Evolutionary conservation across 192 early-diverging fungal genomes (phyloP).

Genomic region (Linnemannia schmuckeri): DNA sequence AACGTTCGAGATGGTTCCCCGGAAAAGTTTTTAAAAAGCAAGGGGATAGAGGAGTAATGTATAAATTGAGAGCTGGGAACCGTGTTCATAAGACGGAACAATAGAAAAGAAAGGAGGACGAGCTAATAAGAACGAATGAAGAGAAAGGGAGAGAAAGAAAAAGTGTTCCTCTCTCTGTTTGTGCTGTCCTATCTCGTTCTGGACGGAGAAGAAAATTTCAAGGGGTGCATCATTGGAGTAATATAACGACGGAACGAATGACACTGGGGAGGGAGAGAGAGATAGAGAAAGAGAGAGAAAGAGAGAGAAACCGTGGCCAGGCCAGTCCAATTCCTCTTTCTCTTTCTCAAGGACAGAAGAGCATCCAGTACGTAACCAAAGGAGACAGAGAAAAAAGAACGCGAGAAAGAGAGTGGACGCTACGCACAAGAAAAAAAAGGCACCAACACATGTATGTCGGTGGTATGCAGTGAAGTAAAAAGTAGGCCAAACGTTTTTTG

Average conservation of each 20-base stretch:
- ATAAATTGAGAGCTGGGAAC: neutral
- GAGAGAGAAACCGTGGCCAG: neutral
- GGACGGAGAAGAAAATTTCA: neutral
- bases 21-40: neutral
- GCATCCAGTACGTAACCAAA: neutral
- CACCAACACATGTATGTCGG: neutral
- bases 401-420: neutral
- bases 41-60: neutral
- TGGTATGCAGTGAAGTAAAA: neutral
- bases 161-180: neutral
- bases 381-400: neutral
- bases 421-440: neutral
- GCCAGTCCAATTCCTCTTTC: neutral
- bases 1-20: neutral
- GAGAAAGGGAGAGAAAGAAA: neutral
- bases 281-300: neutral
- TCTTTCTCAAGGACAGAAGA: neutral
- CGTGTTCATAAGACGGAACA: neutral
- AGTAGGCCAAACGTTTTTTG: neutral
- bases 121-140: neutral
- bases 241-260: neutral
- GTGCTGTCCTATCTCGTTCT: neutral
- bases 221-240: neutral
- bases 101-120: neutral
- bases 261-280: neutral